Evolutionary conservation across 352 stramenopile genomes (phyloP), one percentile per base, ranked within the genome.

Genomic region (Phytophthora parvispora): DNA sequence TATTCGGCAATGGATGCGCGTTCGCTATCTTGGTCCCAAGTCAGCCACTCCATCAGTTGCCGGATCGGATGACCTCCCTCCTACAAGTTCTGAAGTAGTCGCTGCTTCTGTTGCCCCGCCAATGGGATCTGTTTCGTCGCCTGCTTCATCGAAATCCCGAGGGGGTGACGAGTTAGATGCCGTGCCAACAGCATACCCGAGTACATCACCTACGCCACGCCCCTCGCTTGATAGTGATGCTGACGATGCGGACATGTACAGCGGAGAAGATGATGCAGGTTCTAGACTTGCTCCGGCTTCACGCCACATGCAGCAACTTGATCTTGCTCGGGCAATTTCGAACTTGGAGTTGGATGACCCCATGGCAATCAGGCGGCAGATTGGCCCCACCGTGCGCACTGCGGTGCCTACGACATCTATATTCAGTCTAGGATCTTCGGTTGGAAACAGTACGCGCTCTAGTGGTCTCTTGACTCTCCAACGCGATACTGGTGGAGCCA

Each of bases 291-390:
- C 80, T 4, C 84, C 84, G 27, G 87, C 87, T 2, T 93, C 87
- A 12, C 75, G 81, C 28, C 87, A 94, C 50, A 94, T 91, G 77
- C 87, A 94, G 56, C 82, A 93, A 22, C 69, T 94, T 24, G 84
- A 94, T 74, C 76, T 94, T 18, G 83, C 85, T 15, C 81, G 81
- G 20, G 87, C 87, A 1, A 93, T 94, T 31, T 92, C 87, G 0
- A 92, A 93, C 63, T 61, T 94, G 62, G 87, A 94, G 61, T 50
- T 94, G 13, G 87, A 94, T 59, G 84, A 94, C 27, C 87, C 87
- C 4, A 89, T 92, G 68, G 84, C 86, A 15, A 90, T 92, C 15
- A 72, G 80, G 48, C 86, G 78, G 6, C 75, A 91, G 49, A 62
- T 84, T 48, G 83, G 81, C 13, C 83, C 60, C 32, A 81, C 81